phyloP scores from a whole-genome alignment of 768 basidiomycete species.

The Agrocybe chaxingu region DNA sequence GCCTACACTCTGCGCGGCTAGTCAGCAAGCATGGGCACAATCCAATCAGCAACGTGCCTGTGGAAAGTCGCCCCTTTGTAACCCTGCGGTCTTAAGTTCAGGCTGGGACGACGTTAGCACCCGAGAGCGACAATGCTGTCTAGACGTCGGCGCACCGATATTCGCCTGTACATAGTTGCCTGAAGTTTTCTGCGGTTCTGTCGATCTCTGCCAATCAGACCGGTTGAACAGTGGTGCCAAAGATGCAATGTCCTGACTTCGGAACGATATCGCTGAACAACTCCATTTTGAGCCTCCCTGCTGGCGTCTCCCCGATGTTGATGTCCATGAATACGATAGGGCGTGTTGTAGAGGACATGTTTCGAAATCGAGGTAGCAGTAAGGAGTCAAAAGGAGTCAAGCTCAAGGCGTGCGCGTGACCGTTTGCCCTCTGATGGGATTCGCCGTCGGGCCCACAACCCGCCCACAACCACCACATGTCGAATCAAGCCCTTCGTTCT shows the following conservation, averaged over 20 bases:
- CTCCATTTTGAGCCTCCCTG: slow-evolving; percentile 96
- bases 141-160: slow-evolving; percentile 54
- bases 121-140: background rate
- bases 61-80: slow-evolving; percentile 93
- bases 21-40: slow-evolving; percentile 11
- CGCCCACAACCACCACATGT: too few species aligned
- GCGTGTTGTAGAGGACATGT: slow-evolving; percentile 46
- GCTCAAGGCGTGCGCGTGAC: too few species aligned
- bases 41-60: slow-evolving; percentile 48
- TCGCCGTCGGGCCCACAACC: too few species aligned
- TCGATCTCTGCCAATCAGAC: background rate
- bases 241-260: slow-evolving; percentile 52
- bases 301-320: slow-evolving; percentile 93
- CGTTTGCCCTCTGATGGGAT: too few species aligned
- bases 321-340: slow-evolving; percentile 98
- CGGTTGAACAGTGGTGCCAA: background rate
- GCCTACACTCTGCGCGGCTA: slow-evolving; percentile 63
- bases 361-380: slow-evolving; percentile 6
- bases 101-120: slow-evolving; percentile 35
- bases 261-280: slow-evolving; percentile 94
- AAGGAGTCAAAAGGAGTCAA: slow-evolving; percentile 3
- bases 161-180: slow-evolving; percentile 98
- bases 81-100: slow-evolving; percentile 84
- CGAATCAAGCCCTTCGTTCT: too few species aligned
- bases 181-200: slow-evolving; percentile 97